Base-by-base conservation (phyloP, 179 eudicot genomes). In the Beta corolliflora region DNA sequence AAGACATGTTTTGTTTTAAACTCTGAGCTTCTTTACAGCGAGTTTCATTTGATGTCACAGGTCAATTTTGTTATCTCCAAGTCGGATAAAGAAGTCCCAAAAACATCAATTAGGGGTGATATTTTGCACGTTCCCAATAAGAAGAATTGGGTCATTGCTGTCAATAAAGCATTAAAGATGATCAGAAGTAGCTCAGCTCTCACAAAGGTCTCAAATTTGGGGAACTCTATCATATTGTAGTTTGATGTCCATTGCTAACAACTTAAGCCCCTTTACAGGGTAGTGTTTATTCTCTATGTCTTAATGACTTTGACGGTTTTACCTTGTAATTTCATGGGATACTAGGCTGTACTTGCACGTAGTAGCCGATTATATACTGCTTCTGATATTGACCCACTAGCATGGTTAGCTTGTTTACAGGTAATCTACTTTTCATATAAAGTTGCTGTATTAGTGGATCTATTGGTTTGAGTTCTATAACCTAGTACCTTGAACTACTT, bases 301-400 rank as follows among this genome's bases (percentile, higher is more conserved):
- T 21, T 58, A 36, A 14, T 64, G 65, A 18, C 56, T 80, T 48
- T 48, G 0, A 48, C 52, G 52, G 52, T 48, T 56, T 7, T 55
- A 14, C 14, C 46, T 76, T 65, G 69, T 73, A 55, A 48, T 71
- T 21, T 71, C 29, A 29, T 79, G 52, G 58, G 29, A 25, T 73
- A 55, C 68, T 85, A 95, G 99, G 98, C 89, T 84, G 99, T 96
- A 77, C 96, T 96, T 86, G 99, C 99, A 70, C 98, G 99, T 77
- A 91, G 99, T 85, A 94, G 93, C 91, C 89, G 91, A 83, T 89
- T 96, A 53, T 73, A 86, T 72, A 91, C 98, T 15, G 60, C 90
- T 4, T 81, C 87, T 54, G 94, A 91, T 78, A 90, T 96, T 53
- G 93, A 96, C 79, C 98, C 99, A 36, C 84, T 94, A 79, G 86